Conservation (phyloP, 495 filamentous ascomycete species). For the Poronia punctata region DNA sequence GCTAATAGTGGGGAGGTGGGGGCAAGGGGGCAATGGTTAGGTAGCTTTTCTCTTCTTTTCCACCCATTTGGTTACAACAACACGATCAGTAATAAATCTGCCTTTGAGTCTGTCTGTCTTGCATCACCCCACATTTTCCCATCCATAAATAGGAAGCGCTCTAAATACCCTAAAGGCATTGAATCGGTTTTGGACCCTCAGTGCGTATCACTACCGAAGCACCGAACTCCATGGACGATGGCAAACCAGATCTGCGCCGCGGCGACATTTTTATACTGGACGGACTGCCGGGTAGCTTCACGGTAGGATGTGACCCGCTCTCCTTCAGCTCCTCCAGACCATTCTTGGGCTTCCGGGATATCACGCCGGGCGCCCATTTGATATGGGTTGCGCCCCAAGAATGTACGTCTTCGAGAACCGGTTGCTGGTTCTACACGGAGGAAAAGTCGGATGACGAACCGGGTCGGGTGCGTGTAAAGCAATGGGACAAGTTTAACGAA, state of each 20-base stretch:
- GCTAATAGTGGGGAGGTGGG: conserved; percentile 12
- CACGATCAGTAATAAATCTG: too few relatives aligned
- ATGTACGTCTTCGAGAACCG: conserved; percentile 41
- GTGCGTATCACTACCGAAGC: too few relatives aligned
- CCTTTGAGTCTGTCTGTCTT: too few relatives aligned
- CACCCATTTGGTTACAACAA: too few relatives aligned
- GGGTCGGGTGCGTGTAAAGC: conserved; percentile 44
- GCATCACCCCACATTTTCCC: too few relatives aligned
- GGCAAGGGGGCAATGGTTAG: background rate
- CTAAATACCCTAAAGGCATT: too few relatives aligned
- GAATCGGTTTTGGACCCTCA: too few relatives aligned
- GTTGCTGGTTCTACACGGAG: conserved; percentile 51
- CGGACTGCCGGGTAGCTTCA: conserved; percentile 32
- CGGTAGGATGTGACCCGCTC: conserved; percentile 40
- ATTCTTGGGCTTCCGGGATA: conserved; percentile 52
- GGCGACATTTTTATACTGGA: conserved; percentile 40
- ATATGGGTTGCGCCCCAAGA: conserved; percentile 49
- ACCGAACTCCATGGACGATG: conserved; percentile 17
- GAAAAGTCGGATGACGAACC: conserved; percentile 6
- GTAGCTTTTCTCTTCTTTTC: too few relatives aligned
- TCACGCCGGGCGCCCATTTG: conserved; percentile 54
- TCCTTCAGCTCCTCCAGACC: conserved; percentile 29
- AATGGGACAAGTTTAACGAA: conserved; percentile 54
- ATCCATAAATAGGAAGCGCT: too few relatives aligned
- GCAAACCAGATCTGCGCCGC: conserved; percentile 13